Conservation (phyloP, 2,329 filamentous ascomycete genomes). For the Colletotrichum kahawae region DNA sequence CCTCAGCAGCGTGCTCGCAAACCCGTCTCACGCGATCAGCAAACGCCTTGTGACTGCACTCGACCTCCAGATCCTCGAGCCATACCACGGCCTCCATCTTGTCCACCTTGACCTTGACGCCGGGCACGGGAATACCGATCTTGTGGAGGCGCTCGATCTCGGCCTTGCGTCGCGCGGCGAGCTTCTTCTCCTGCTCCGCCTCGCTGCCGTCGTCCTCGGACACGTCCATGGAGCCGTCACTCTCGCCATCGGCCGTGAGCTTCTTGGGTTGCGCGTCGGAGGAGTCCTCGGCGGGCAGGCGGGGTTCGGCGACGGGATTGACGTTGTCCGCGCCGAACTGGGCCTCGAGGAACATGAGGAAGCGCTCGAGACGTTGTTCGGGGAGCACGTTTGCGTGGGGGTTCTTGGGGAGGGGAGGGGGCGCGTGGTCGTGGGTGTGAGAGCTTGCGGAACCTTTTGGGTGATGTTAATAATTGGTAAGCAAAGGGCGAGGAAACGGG, state of each 20-base stretch:
- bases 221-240: constrained; percentile 21
- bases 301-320: constrained; percentile 72
- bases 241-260: constrained; percentile 30
- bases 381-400: constrained; percentile 75
- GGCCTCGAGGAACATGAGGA: constrained; percentile 95
- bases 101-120: constrained; percentile 85
- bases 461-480: constrained; percentile 32
- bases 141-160: constrained; percentile 82
- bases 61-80: constrained; percentile 90
- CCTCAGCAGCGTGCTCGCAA: constrained; percentile 87
- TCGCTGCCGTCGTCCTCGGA: constrained; percentile 30
- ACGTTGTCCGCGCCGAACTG: constrained; percentile 91
- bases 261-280: constrained; percentile 29
- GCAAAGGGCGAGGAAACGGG: constrained; percentile 40
- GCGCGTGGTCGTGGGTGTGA: constrained; percentile 44
- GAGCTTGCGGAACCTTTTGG: constrained; percentile 63
- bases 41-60: constrained; percentile 79
- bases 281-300: constrained; percentile 44
- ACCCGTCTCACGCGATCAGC: constrained; percentile 87
- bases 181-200: constrained; percentile 38
- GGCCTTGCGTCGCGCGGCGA: constrained; percentile 60
- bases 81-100: constrained; percentile 88
- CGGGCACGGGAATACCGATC: constrained; percentile 89
- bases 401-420: constrained; percentile 56
- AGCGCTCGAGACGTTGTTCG: constrained; percentile 78